A percentile compares a stretch with the other conserved stretches of the same genome.
phyloP scores from a whole-genome alignment of 805 yeast genomes.

The Scheffersomyces stipitis region DNA sequence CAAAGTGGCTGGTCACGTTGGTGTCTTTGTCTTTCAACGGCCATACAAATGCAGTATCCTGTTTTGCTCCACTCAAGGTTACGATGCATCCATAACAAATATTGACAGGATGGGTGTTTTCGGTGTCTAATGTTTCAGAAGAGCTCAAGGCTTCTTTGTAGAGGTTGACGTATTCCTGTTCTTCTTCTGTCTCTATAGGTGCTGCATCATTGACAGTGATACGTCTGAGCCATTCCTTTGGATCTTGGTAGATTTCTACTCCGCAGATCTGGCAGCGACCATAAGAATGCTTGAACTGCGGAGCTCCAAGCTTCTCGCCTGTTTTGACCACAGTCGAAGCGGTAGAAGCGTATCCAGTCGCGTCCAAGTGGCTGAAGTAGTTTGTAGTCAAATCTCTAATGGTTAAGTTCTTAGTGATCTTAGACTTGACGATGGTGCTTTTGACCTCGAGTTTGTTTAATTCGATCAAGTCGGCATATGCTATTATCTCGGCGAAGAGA shows the following conservation, averaged over 20 bases:
- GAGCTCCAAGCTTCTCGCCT: slow-evolving; percentile 70
- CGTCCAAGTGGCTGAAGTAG: slow-evolving; percentile 71
- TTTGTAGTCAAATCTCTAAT: slow-evolving; percentile 74
- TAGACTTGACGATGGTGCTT: slow-evolving; percentile 23
- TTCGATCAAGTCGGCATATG: slow-evolving; percentile 47
- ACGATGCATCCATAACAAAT: slow-evolving; percentile 80
- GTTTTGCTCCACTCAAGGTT: slow-evolving; percentile 45
- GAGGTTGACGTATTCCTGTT: slow-evolving; percentile 29
- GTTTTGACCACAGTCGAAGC: slow-evolving; percentile 91
- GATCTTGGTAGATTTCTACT: slow-evolving; percentile 51
- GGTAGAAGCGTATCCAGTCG: slow-evolving; percentile 75
- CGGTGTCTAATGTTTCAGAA: slow-evolving; percentile 5
- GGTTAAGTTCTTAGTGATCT: slow-evolving; percentile 69
- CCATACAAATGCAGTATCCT: slow-evolving; percentile 30
- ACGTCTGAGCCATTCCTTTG: slow-evolving; percentile 63
- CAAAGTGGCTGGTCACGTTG: slow-evolving; percentile 7
- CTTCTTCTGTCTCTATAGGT: slow-evolving; percentile 42
- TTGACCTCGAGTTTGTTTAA: slow-evolving; percentile 32
- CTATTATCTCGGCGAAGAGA: slow-evolving; percentile 62
- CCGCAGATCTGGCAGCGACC: slow-evolving; percentile 58
- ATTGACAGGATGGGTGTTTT: slow-evolving; percentile 16
- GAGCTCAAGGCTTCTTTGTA: slow-evolving; percentile 14
- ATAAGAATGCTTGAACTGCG: slow-evolving; percentile 22
- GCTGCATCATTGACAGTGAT: slow-evolving; percentile 65
- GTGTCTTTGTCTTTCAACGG: slow-evolving; percentile 25